Evolutionary conservation across 2,329 filamentous ascomycete species (phyloP), one percentile per base, ranked within the genome.

Genomic region (Sarocladium strictum): DNA sequence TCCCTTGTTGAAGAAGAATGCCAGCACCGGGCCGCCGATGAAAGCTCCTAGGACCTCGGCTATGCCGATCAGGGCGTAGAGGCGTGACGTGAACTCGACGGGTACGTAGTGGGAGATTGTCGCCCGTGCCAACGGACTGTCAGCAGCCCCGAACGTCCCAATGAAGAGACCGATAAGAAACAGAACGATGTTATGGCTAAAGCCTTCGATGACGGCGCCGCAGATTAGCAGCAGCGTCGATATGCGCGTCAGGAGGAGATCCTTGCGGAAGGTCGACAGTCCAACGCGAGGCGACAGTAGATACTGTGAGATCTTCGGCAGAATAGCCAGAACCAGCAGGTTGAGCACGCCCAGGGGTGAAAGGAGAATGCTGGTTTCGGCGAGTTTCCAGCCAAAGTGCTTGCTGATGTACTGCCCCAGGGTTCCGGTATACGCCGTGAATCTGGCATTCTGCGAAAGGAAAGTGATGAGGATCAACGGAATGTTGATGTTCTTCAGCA

Each of bases 381-480:
- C 72, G 26, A 76, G 65, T 19, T 61, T 68, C 73, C 73, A 76
- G 50, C 66, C 66, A 45, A 75, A 76, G 55, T 74, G 63, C 54
- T 72, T 75, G 67, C 71, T 74, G 54, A 76, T 61, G 38, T 72
- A 73, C 60, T 76, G 73, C 3, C 68, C 62, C 27, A 76, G 61
- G 1, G 66, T 72, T 6, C 61, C 61, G 12, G 66, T 64, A 57
- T 71, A 67, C 5, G 70, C 68, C 0, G 64, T 58, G 53, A 63
- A 62, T n/a, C 72, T 61, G 11, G 72, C 69, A 35, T 64, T 67
- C 53, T 67, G 63, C 40, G 73, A 64, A 14, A 76, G 63, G 52
- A 74, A 74, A 0, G 66, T 67, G 17, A 70, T 59, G 1, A 76
- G 62, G 29, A 73, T 62, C 32, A 75, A 63, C 11, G 65, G 63